These are phyloP conservation scores for Sugiyamaella valdiviana DNA, from an alignment of 805 yeast genomes.

Conservation along the genomic window DNA sequence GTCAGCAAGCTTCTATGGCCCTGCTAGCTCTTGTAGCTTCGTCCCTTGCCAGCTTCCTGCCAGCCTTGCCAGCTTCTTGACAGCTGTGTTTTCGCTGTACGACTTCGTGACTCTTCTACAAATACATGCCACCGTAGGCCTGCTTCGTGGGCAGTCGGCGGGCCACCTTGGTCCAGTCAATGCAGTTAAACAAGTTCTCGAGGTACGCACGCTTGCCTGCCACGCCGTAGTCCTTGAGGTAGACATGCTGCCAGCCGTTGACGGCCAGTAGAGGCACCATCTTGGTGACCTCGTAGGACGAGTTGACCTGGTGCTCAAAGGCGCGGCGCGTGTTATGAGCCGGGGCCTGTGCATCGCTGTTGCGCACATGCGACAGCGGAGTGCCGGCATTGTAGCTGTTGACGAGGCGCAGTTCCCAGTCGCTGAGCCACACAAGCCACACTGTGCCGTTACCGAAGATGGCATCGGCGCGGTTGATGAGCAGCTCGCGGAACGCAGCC, in stretches of 20 bases:
- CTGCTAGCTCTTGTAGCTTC: no score
- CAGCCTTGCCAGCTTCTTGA: no score
- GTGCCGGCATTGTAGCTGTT: constrained; percentile 93
- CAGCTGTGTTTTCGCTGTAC: no score
- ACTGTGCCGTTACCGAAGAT: constrained; percentile 88
- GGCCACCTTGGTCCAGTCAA: constrained; percentile 61
- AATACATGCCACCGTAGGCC: constrained; percentile 2
- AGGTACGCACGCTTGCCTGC: constrained; percentile 66
- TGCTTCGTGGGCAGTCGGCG: constrained; percentile 16
- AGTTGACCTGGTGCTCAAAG: constrained; percentile 4
- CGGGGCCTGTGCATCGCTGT: constrained; percentile 9
- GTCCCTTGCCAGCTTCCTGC: no score
- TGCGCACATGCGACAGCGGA: constrained; percentile 45
- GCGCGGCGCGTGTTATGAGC: constrained; percentile 6
- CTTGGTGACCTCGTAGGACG: constrained; percentile 4
- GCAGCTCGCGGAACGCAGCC: constrained; percentile 66
- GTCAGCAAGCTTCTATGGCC: no score
- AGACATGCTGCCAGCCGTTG: constrained; percentile 84
- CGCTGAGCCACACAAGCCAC: constrained; percentile 59
- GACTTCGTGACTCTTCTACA: not conserved
- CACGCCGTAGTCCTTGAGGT: constrained; percentile 77
- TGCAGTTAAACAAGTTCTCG: constrained; percentile 64
- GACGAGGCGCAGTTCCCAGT: constrained; percentile 39
- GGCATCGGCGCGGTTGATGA: constrained; percentile 64
- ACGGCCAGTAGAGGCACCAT: constrained; percentile 59